A percentile compares a stretch with the other conserved stretches of the same genome.
These are phyloP conservation scores for Aureococcus anophagefferens DNA, from an alignment of 108 stramenopile species.

Conservation along the genomic window DNA sequence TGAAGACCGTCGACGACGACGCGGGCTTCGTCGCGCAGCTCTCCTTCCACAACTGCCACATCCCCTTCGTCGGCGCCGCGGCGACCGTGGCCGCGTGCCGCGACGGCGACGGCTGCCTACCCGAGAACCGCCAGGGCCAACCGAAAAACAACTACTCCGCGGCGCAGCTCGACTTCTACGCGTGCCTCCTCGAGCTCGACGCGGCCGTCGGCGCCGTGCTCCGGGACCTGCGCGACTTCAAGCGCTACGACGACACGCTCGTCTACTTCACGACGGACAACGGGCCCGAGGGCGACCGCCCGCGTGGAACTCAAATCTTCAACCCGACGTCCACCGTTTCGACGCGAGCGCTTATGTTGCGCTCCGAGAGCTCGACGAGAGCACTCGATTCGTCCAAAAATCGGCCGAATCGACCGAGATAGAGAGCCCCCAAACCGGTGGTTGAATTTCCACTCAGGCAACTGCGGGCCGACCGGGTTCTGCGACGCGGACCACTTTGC, in stretches of 20 bases:
- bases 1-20: too few relatives aligned
- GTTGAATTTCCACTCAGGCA: too few relatives aligned
- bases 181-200: slow-evolving; percentile 32
- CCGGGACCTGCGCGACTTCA: slow-evolving; percentile 14
- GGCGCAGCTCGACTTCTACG: slow-evolving; percentile 34
- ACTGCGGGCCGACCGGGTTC: too few relatives aligned
- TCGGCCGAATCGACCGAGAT: too few relatives aligned
- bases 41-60: slow-evolving; percentile 40
- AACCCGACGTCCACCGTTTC: not conserved
- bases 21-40: slow-evolving; percentile 22
- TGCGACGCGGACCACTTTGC: not conserved
- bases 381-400: too few relatives aligned
- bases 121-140: too few relatives aligned
- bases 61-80: slow-evolving; percentile 30
- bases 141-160: too few relatives aligned
- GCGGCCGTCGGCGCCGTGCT: slow-evolving; percentile 29
- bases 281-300: too few relatives aligned
- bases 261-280: slow-evolving; percentile 31
- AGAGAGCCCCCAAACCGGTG: too few relatives aligned
- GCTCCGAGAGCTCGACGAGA: too few relatives aligned
- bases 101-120: slow-evolving; percentile 24
- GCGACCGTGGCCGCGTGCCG: slow-evolving; percentile 16
- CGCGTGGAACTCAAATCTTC: too few relatives aligned
- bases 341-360: too few relatives aligned
- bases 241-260: slow-evolving; percentile 40